Evolutionary conservation across 192 early-diverging fungal species (phyloP).

Genomic region (Umbelopsis sp.): DNA sequence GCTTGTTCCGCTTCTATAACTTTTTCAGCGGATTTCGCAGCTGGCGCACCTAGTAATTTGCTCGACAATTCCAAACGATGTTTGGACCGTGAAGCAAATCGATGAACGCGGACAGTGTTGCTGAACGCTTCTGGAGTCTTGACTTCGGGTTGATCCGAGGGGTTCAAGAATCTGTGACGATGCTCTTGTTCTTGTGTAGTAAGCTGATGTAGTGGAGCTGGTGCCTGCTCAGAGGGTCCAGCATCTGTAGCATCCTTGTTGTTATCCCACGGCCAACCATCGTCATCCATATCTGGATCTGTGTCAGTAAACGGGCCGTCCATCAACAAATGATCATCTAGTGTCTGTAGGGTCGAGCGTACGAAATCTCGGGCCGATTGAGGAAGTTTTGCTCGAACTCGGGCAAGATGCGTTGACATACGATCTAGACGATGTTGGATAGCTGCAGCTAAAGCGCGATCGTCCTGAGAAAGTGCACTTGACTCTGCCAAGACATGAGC

Average conservation of each 20-base stretch:
- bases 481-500: constrained; percentile 9
- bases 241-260: background rate
- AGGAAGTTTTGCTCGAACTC: constrained; percentile 4
- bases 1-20: background rate
- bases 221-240: background rate
- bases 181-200: constrained; percentile 17
- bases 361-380: constrained; percentile 12
- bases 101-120: constrained; percentile 12
- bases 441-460: constrained; percentile 9
- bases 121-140: background rate
- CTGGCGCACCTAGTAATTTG: background rate
- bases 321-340: constrained; percentile 13
- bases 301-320: constrained; percentile 13
- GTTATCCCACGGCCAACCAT: constrained; percentile 19
- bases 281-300: constrained; percentile 4
- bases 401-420: constrained; percentile 7
- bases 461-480: constrained; percentile 12
- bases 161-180: constrained; percentile 4
- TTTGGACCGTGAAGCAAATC: constrained; percentile 16
- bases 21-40: background rate
- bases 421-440: constrained; percentile 12
- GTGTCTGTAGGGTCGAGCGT: background rate
- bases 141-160: background rate
- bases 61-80: background rate
- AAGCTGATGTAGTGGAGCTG: constrained; percentile 3